Conservation (phyloP, 768 basidiomycete species). For the Daedaleopsis nitida region DNA sequence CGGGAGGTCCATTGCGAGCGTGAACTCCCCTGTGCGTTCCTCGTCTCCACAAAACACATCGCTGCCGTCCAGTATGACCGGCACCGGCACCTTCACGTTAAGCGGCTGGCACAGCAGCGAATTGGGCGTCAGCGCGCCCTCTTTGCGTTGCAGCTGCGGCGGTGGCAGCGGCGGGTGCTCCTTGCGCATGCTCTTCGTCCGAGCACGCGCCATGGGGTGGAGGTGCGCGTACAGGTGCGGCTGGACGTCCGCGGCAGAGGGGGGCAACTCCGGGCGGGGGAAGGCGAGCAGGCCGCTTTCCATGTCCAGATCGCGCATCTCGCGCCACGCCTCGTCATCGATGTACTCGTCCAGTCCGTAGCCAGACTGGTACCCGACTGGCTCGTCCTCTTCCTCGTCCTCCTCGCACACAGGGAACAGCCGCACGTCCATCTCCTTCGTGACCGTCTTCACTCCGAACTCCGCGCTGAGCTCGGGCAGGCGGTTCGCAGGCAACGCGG, state of each 20-base stretch:
- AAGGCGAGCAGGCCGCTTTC: constrained; percentile 17
- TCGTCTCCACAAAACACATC: constrained; percentile 2
- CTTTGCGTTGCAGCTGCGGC: neutral
- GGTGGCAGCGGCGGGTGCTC: constrained; percentile 9
- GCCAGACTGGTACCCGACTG: constrained; percentile 19
- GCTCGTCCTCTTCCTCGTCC: constrained; percentile 36
- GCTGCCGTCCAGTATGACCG: constrained; percentile 18
- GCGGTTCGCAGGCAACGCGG: neutral
- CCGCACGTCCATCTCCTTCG: constrained; percentile 27
- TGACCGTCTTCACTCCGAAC: constrained; percentile 24
- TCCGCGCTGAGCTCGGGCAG: constrained; percentile 15
- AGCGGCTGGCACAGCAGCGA: constrained; percentile 16
- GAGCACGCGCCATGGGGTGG: constrained; percentile 22
- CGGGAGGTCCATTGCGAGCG: constrained; percentile 28
- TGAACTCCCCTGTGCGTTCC: constrained; percentile 21
- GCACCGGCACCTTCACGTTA: constrained; percentile 15
- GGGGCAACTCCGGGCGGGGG: constrained; percentile 2
- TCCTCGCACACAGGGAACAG: constrained; percentile 36
- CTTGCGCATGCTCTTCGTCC: constrained; percentile 29
- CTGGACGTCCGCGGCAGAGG: neutral
- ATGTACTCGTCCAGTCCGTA: constrained; percentile 11
- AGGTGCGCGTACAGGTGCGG: constrained; percentile 12
- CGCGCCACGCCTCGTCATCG: constrained; percentile 15
- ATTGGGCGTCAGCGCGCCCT: constrained; percentile 11
- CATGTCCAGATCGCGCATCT: constrained; percentile 10